Conservation (phyloP, 2,329 filamentous ascomycete genomes). For the Falciphora oryzae region DNA sequence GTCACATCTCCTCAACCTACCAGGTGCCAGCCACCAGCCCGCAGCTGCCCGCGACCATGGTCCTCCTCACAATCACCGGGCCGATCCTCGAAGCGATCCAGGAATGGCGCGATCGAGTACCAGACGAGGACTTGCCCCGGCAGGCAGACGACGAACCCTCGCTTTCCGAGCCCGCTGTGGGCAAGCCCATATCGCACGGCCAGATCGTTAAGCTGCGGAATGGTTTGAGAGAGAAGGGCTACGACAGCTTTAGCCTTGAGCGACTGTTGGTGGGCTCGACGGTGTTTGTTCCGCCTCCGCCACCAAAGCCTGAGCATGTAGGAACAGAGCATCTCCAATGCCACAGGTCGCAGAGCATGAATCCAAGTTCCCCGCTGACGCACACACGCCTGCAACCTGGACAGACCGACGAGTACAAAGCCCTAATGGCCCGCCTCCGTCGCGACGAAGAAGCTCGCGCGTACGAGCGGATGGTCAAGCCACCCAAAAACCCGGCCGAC, state of each 20-base stretch:
- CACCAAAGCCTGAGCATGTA: slow-evolving; percentile 72
- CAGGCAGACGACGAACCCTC: slow-evolving; percentile 34
- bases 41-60: slow-evolving; percentile 45
- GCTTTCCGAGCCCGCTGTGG: slow-evolving; percentile 44
- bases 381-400: neutral
- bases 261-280: slow-evolving; percentile 63
- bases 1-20: neutral
- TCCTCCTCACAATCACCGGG: slow-evolving; percentile 70
- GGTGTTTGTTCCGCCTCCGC: slow-evolving; percentile 74
- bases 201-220: slow-evolving; percentile 62
- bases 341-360: too few species aligned
- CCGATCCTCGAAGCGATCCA: slow-evolving; percentile 59
- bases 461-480: slow-evolving; percentile 76
- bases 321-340: slow-evolving; percentile 23
- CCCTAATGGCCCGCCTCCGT: slow-evolving; percentile 79
- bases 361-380: neutral
- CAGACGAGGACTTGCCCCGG: slow-evolving; percentile 7
- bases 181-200: slow-evolving; percentile 65
- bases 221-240: slow-evolving; percentile 33
- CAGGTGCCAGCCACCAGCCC: neutral
- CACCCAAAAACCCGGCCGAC: slow-evolving; percentile 45
- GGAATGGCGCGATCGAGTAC: slow-evolving; percentile 16
- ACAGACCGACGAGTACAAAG: slow-evolving; percentile 75
- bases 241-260: slow-evolving; percentile 51
- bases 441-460: slow-evolving; percentile 73